Evolutionary conservation across 768 basidiomycete species (phyloP).

Genomic region (Termitomyces heimii): DNA sequence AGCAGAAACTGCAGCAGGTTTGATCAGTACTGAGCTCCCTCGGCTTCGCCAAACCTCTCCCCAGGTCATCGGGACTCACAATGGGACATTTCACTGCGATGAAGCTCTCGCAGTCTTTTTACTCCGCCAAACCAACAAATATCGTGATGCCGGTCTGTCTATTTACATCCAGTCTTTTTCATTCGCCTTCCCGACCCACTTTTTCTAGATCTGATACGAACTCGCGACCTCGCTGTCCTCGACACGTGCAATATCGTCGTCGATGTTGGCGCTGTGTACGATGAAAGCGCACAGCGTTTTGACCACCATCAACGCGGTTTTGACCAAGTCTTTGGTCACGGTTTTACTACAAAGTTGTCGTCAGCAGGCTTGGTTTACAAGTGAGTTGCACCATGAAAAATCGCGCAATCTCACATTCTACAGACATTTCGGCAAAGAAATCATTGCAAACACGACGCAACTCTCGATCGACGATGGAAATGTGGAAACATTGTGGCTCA

Average conservation of each 20-base stretch:
- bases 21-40: neutral
- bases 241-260: conserved; percentile 90
- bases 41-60: neutral
- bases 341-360: conserved; percentile 83
- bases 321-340: conserved; percentile 81
- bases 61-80: conserved; percentile 89
- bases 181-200: neutral
- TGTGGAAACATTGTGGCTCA: conserved; percentile 76
- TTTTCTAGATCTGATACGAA: conserved; percentile 56
- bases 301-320: conserved; percentile 98
- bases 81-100: conserved; percentile 95
- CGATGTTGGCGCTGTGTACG: conserved; percentile 93
- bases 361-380: conserved; percentile 96
- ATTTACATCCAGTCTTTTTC: conserved; percentile 3
- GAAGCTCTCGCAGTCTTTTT: conserved; percentile 94
- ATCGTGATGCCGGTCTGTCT: conserved; percentile 63
- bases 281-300: conserved; percentile 69
- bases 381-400: conserved; percentile 29
- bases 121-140: conserved; percentile 70
- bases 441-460: conserved; percentile 61
- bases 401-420: neutral
- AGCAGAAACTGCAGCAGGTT: conserved; percentile 35
- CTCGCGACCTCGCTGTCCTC: conserved; percentile 64
- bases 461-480: conserved; percentile 50
- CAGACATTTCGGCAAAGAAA: conserved; percentile 86